Evolutionary conservation across 2,329 filamentous ascomycete genomes (phyloP), one percentile per base, ranked within the genome.

Genomic region (Neonectria coccinea): DNA sequence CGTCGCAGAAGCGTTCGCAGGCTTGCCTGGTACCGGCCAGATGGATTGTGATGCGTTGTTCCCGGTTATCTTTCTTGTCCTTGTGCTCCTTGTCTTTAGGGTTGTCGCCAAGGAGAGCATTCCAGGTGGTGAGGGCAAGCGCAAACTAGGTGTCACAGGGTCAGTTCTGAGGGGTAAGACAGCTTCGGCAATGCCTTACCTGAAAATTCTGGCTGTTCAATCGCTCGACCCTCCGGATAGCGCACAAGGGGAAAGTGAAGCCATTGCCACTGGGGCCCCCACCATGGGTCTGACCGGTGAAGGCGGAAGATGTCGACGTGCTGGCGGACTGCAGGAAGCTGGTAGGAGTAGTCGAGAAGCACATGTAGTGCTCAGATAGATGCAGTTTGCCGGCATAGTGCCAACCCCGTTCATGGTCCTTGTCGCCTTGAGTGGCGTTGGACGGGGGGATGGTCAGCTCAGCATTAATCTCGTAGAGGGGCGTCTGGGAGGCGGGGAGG

Each of bases 1-100:
- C 93, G 81, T 99, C 96, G 78, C 96, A 99, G 81, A 99, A 99
- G 58, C 94, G 87, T 80, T 99, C 96, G 78, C 95, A 98, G 52
- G 92, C 90, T 75, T 91, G 92, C 60, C 95, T 89, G 75, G 92
- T 96, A 29, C 94, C 95, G 29, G 93, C 93, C 53, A 99, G 89
- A 79, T 97, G 93, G 65, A 99, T 88, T 1, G 94, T 97, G 70
- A 99, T 91, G 74, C 94, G 92, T 77, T 97, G 96, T 67, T 94
- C 92, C 58, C 82, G 80, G 12, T 74, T 71, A 36, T 83, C 79
- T 59, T 79, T 83, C 66, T 78, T 79, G 14, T 84, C 80, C 69
- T 82, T 86, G 27, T 53, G 59, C n/a, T 81, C 75, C 58, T 81
- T 82, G 18, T 88, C 85, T 67, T 88, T 89, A 29, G 83, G 78